Evolutionary conservation across 208 protist genomes (phyloP), one percentile per base, ranked within the genome.

Genomic region (Leishmania amazonensis): DNA sequence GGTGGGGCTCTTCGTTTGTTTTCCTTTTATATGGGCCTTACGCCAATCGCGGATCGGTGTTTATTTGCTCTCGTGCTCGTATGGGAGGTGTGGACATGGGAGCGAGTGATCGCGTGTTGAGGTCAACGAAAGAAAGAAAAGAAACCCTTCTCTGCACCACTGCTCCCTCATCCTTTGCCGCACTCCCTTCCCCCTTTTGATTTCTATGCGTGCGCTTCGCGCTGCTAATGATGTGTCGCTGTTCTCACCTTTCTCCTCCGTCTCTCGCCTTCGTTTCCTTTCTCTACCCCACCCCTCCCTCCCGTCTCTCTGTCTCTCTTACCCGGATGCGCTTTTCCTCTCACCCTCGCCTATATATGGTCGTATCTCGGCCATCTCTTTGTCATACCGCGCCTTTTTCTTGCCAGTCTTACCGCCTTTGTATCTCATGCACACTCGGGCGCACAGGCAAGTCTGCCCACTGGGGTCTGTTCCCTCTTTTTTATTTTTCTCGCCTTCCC

Each of bases 401-500:
- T 62, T 64, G 58, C 58, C 58, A 64, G 24, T 13, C 8, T 9
- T n/a, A 64, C 58, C 28, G 58, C 24, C 58, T 24, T 64, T 49
- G 58, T 3, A 64, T 24, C 60, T 40, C 77, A 80, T 64, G 72
- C 38, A 74, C 64, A 80, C 77, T n/a, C 64, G 45, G 13, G 72
- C 13, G 9, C 77, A 74, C n/a, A 60, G 2, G 35, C 38, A 19
- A 7, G 15, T 65, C 24, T 28, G 53, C 5, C 42, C 71, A 64
- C 71, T 49, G 49, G 28, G 15, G 11, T 71, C 40, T 79, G 6
- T 80, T 42, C 5, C 57, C 51, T 74, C 40, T 58, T 74, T 62
- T 40, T 74, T 71, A 8, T 71, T 28, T 35, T 28, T 49, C 45
- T 49, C 11, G 45, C 11, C 45, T 49, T 49, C 9, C 11, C 45